Evolutionary conservation across 495 filamentous ascomycete species (phyloP).

Genomic region (Trichoderma erinaceum): DNA sequence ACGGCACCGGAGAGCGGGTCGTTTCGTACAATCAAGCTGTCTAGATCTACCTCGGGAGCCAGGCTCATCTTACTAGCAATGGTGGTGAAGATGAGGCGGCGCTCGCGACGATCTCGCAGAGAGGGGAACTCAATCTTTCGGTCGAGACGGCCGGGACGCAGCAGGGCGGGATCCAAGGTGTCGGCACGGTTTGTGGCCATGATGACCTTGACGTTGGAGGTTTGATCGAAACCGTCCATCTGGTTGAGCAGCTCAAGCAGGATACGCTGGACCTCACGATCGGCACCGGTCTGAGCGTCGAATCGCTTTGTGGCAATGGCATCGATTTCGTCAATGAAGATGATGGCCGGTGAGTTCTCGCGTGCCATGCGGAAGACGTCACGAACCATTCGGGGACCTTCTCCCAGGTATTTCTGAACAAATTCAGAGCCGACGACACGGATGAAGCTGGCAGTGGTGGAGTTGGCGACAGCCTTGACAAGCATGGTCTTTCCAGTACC

Average conservation of each 20-base stretch:
- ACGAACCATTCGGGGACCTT: slow-evolving; percentile 96
- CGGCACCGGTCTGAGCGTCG: slow-evolving; percentile 94
- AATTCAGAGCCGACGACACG: slow-evolving; percentile 97
- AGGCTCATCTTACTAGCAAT: slow-evolving; percentile 96
- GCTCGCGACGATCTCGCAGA: slow-evolving; percentile 84
- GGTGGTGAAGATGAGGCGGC: slow-evolving; percentile 91
- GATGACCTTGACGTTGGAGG: slow-evolving; percentile 98
- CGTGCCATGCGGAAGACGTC: slow-evolving; percentile 99
- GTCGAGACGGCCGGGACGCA: slow-evolving; percentile 91
- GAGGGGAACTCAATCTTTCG: slow-evolving; percentile 97
- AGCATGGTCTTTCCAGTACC: slow-evolving; percentile 99
- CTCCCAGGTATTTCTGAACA: slow-evolving; percentile 96
- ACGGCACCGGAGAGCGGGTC: slow-evolving; percentile 92
- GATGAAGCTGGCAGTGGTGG: slow-evolving; percentile 96
- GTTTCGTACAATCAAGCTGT: slow-evolving; percentile 91
- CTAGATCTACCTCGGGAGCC: slow-evolving; percentile 90
- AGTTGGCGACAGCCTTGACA: slow-evolving; percentile 97
- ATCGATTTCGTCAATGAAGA: slow-evolving; percentile 99
- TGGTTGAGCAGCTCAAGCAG: slow-evolving; percentile 95
- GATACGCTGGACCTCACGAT: slow-evolving; percentile 97
- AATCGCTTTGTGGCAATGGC: slow-evolving; percentile 99
- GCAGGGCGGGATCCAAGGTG: slow-evolving; percentile 87
- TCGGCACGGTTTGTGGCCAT: slow-evolving; percentile 99
- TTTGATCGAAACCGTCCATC: slow-evolving; percentile 99
- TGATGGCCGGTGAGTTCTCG: slow-evolving; percentile 95